Base-by-base conservation (phyloP, 495 filamentous ascomycete species). In the Penicillium taxi region DNA sequence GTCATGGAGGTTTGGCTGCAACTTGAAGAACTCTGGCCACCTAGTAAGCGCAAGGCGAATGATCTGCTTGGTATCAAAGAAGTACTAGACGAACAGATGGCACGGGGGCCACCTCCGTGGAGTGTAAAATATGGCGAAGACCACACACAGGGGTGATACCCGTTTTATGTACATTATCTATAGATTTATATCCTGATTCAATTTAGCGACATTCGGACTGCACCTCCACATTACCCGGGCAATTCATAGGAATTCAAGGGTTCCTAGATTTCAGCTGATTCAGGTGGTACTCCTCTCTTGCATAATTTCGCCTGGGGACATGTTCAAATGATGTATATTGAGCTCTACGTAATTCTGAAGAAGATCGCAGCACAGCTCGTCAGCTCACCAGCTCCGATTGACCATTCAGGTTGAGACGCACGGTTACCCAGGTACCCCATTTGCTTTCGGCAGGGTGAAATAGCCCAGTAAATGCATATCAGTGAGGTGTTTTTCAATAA, bases 1-100 rank as follows among this genome's bases (percentile, higher is more conserved):
- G 43, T 68, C 17, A 49, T 66, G 41, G 59, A 67, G 25, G 61
- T 52, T 24, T 70, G 61, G 63, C 29, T 61, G 24, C 58, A 63
- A 26, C 56, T 70, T 19, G 64, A 70, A 33, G 44, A 48, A 9
- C 53, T 68, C 11, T 70, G 66, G 66, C 55, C 64, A 30, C 58
- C 58, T 12, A 20, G 51, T 16, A 59, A 59, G 31, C 64, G 64
- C 42, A 61, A 50, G 30, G 52, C 52, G 16, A 27, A 37, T 16
- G 66, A 70, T 44, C 59, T 65, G 8, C 28, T 57, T 23, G 56
- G 50, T 18, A 45, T 68, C 28, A 56, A 52, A 33, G 61, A 67
- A 29, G 66, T 67, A 42, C 46, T 70, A 18, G 56, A 64, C 24
- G 55, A 44, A 15, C 63, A 69, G 33, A 39, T 64, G 48, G 45